Conservation (phyloP, 176 grass and related monocot species). For the Oryza glaberrima region DNA sequence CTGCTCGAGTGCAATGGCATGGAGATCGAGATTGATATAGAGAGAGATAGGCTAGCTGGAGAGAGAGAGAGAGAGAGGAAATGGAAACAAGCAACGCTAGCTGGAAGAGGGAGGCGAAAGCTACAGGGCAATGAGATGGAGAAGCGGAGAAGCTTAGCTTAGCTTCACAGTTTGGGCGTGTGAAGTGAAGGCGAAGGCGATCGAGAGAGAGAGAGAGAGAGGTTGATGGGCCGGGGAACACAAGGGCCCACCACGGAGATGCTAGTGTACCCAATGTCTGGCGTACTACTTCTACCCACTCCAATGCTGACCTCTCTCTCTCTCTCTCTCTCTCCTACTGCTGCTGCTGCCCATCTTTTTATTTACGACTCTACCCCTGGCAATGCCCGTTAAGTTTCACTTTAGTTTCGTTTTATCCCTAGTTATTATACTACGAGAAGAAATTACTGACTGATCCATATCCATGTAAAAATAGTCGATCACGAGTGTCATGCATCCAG, state of each 20-base stretch:
- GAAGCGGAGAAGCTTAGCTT: neutral
- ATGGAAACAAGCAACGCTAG: neutral
- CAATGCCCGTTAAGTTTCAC: neutral
- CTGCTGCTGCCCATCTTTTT: neutral
- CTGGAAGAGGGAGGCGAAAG: neutral
- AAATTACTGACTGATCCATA: neutral
- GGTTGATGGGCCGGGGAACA: slow-evolving; percentile 35
- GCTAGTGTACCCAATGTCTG: slow-evolving; percentile 9
- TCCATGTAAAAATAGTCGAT: neutral
- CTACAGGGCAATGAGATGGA: slow-evolving; percentile 39
- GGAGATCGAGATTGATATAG: neutral
- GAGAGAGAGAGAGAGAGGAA: neutral
- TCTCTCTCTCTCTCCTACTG: neutral
- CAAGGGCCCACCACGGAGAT: slow-evolving; percentile 39
- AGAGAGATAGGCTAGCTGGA: neutral
- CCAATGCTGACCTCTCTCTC: neutral
- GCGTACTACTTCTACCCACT: neutral
- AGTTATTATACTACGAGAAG: neutral
- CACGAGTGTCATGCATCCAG: neutral
- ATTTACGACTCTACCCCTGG: neutral
- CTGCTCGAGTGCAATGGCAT: neutral
- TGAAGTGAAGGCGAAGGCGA: neutral
- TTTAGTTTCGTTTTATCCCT: too few relatives aligned
- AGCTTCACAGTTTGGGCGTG: slow-evolving; percentile 41
- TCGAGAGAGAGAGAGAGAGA: neutral